Evolutionary conservation across 768 basidiomycete genomes (phyloP).

Genomic region (Basidioascus undulatus): DNA sequence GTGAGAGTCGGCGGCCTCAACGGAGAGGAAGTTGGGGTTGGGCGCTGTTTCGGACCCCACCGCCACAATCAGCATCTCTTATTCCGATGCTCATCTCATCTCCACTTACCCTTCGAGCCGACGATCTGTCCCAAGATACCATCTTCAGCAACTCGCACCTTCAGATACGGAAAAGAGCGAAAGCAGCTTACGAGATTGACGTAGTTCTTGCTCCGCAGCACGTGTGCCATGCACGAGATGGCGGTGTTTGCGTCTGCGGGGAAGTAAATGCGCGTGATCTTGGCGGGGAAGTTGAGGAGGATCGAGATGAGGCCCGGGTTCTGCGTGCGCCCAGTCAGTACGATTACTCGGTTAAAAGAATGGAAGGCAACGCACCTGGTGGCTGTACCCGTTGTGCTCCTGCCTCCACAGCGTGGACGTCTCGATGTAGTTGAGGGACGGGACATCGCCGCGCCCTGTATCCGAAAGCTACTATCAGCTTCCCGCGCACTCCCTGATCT

Average conservation of each 20-base stretch:
- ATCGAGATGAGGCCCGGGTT: slow-evolving; percentile 68
- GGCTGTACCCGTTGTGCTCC: slow-evolving; percentile 61
- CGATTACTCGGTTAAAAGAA: not conserved
- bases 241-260: slow-evolving; percentile 80
- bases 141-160: not conserved
- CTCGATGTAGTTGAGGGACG: slow-evolving; percentile 37
- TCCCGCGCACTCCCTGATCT: not conserved
- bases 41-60: too few species aligned
- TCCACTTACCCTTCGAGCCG: slow-evolving; percentile 68
- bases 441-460: slow-evolving; percentile 25
- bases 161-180: too few species aligned
- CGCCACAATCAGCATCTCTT: too few species aligned
- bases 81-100: too few species aligned
- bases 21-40: slow-evolving; percentile 48
- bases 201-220: slow-evolving; percentile 60
- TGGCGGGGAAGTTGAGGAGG: slow-evolving; percentile 52
- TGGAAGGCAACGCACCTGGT: slow-evolving; percentile 27
- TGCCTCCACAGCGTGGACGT: slow-evolving; percentile 57
- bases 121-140: slow-evolving; percentile 28
- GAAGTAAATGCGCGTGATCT: slow-evolving; percentile 42
- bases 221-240: slow-evolving; percentile 61
- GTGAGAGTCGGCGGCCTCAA: slow-evolving; percentile 58
- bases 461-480: not conserved
- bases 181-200: slow-evolving; percentile 30
- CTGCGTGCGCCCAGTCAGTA: too few species aligned